Evolutionary conservation across 495 filamentous ascomycete genomes (phyloP), one percentile per base, ranked within the genome.

Genomic region (Xylaria acuta): DNA sequence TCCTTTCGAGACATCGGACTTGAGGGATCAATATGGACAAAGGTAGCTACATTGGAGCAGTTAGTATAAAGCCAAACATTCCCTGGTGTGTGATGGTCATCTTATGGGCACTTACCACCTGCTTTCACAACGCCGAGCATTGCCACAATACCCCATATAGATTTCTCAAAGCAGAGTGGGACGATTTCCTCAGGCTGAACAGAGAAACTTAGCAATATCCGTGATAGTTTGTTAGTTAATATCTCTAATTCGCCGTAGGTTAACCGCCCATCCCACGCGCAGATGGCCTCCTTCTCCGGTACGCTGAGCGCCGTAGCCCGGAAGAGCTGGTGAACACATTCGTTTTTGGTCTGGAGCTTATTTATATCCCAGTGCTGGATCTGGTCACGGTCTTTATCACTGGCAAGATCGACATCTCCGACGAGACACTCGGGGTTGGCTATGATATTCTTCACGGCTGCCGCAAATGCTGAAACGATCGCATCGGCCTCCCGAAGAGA

Each of bases 101-200:
- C 9, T 60, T 14, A 36, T 62, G 58, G 18, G 34, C 22, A 64
- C 60, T 41, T 45, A 64, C 60, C 60, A 9, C 90, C 90, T 8
- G 90, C 87, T 72, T 88, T 89, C 7, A 88, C 78, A n/a, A 91
- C 82, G 1, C 87, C 88, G 3, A 90, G 72, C 74, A 87, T 84
- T 1, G 87, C 79, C 12, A 92, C 82, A 27, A 89, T 77, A 1
- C 85, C 83, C 84, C 84, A 90, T 1, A 82, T 78, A 0, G 86
- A 88, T 62, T 91, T 92, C 59, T 87, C 84, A 40, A 90, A 82
- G 67, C 86, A 90, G 1, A 92, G 73, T 1, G 89, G 89, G 3
- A 91, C 85, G 2, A 89, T 68, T 0, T 76, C 80, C 40, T 88
- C 87, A 5, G 80, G 83, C 3, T 83, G 82, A 45, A 91, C 83